Base-by-base conservation (phyloP, 1,284 basidiomycete genomes). In the Heterobasidion occidentale region DNA sequence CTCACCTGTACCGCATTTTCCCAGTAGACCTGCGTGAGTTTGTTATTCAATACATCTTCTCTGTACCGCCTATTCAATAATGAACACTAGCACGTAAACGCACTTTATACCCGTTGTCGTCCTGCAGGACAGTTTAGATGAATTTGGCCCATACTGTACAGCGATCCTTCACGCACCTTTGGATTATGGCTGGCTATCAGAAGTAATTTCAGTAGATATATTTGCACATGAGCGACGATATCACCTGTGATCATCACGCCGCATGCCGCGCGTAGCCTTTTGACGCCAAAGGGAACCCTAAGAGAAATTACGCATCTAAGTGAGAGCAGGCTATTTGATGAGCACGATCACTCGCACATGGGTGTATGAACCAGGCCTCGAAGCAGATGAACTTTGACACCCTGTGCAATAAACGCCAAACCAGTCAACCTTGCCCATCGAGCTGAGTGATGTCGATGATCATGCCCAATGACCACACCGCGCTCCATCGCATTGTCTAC, bases 91-190 rank as follows among this genome's bases (percentile, higher is more conserved):
- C 46, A 19, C 46, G 4, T 7, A 17, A 45, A 48, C 65, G 56
- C 58, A 84, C 88, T 72, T 94, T 93, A 71, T 89, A 93, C 3
- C 92, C 91, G 66, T 94, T 94, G 64, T 94, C 92, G 66, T 88
- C 71, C 88, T 89, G 54, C 2, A 49, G 44, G 33, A 34, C 51
- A 52, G 48, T 19, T 20, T 33, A 51, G 45, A 36, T n/a, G 12
- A 38, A 52, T 44, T 52, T 15, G 33, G 46, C 17, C n/a, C 51
- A 36, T 42, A 8, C 48, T 5, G 20, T n/a, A 33, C 7, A 52
- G 20, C 46, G 35, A 38, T 15, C 17, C 19, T 17, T 54, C 14
- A 46, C 33, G 34, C 34, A 86, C 88, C 80, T 90, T 92, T 0
- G 90, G 90, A 65, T 92, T 92, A 63, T 92, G 90, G 59, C 87